Conservation (phyloP, 2,329 filamentous ascomycete species). For the Acephala macrosclerotiorum region DNA sequence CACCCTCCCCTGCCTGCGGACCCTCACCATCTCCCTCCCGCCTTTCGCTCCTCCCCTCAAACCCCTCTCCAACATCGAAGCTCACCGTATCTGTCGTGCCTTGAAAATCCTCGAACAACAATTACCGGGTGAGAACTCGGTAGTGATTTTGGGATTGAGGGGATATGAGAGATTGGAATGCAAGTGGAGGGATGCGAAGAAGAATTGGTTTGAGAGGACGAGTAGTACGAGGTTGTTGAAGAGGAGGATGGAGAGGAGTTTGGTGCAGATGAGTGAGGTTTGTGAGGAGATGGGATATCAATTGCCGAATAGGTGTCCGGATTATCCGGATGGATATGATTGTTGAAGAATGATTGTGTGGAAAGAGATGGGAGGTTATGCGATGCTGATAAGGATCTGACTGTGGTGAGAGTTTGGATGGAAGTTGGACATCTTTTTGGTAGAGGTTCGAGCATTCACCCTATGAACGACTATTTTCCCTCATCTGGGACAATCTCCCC, state of each 20-base stretch:
- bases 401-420: background rate
- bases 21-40: background rate
- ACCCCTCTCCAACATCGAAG: background rate
- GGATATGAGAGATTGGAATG: background rate
- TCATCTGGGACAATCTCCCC: too few relatives aligned
- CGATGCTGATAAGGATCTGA: background rate
- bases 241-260: background rate
- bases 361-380: background rate
- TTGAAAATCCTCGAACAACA: background rate
- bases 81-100: background rate
- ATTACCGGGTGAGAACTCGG: background rate
- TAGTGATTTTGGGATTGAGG: background rate
- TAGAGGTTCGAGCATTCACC: too few relatives aligned
- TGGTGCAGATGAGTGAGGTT: background rate
- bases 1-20: background rate
- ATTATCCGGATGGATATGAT: background rate
- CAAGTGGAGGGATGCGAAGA: background rate
- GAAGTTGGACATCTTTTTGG: background rate
- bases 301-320: background rate
- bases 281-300: slow-evolving; percentile 6
- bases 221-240: background rate
- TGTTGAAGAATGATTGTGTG: background rate
- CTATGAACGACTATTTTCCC: too few relatives aligned
- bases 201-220: background rate
- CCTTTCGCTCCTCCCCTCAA: background rate